phyloP scores from a whole-genome alignment of 345 rosid species.

The Rubroshorea leprosula region DNA sequence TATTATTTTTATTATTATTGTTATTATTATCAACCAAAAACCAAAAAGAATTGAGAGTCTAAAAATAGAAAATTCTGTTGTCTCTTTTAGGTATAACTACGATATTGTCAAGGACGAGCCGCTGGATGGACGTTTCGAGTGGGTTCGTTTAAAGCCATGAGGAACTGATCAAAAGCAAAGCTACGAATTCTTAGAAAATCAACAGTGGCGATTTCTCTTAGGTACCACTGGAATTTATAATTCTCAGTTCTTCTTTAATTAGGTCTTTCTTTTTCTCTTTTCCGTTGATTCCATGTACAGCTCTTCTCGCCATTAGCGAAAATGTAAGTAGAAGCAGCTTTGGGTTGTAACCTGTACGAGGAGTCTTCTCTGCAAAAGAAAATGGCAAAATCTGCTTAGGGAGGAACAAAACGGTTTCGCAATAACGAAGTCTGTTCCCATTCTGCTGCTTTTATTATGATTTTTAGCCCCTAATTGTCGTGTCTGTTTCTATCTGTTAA shows the following conservation, averaged over 20 bases:
- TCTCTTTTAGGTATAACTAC: slow-evolving; percentile 50
- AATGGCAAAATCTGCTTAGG: neutral
- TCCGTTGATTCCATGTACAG: slow-evolving; percentile 28
- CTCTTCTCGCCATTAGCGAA: neutral
- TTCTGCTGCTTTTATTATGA: slow-evolving; percentile 1
- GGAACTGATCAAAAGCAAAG: slow-evolving; percentile 6
- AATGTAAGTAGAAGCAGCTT: slow-evolving; percentile 9
- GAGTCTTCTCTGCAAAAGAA: slow-evolving; percentile 11
- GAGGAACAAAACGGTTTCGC: slow-evolving; percentile 3
- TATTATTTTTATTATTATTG: too few species aligned
- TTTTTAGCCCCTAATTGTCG: slow-evolving; percentile 11
- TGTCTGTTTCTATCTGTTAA: slow-evolving; percentile 19
- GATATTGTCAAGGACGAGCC: slow-evolving; percentile 59
- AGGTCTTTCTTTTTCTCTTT: neutral
- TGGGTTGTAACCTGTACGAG: slow-evolving; percentile 1
- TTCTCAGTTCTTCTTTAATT: neutral
- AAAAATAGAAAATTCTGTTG: neutral
- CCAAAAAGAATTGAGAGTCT: slow-evolving; percentile 4
- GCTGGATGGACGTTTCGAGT: slow-evolving; percentile 69
- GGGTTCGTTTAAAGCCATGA: slow-evolving; percentile 46
- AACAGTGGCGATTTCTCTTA: slow-evolving; percentile 11
- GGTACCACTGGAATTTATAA: slow-evolving; percentile 14
- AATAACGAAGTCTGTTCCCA: slow-evolving; percentile 13
- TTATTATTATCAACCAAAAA: too few species aligned
- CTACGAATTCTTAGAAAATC: too few species aligned